Conservation (phyloP, 805 yeast genomes). For the Yueomyces sp. region DNA sequence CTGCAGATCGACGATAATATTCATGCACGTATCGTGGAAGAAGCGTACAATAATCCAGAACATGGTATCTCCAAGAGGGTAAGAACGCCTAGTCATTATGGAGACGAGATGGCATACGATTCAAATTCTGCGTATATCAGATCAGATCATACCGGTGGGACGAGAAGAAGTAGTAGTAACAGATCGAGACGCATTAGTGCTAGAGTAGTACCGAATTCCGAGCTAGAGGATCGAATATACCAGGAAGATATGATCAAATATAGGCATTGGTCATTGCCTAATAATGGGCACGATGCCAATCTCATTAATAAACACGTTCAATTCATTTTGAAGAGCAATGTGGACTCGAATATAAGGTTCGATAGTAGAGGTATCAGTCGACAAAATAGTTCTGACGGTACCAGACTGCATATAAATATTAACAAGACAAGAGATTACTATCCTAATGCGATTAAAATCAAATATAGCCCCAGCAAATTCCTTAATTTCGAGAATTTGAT, state of each 20-base stretch:
- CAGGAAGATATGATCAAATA: not conserved
- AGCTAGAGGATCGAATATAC: no score
- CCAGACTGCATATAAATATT: no score
- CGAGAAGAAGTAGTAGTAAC: not conserved
- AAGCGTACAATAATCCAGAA: not conserved
- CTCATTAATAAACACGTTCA: not conserved
- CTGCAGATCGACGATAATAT: not conserved
- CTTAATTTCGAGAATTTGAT: constrained; percentile 10
- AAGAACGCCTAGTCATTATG: not conserved
- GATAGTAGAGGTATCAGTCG: not conserved
- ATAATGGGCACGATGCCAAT: not conserved
- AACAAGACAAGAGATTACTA: constrained; percentile 4
- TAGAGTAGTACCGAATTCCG: not conserved
- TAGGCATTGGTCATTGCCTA: not conserved
- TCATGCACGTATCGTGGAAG: not conserved
- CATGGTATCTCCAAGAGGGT: not conserved
- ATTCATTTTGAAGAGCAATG: not conserved
- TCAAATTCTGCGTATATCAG: not conserved
- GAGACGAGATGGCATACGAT: not conserved
- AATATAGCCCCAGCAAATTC: constrained; percentile 13
- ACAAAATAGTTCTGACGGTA: not conserved
- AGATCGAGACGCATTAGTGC: not conserved
- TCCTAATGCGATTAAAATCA: constrained; percentile 11
- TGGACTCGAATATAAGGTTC: not conserved
- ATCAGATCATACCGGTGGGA: not conserved